A percentile compares a stretch with the other conserved stretches of the same genome.
Evolutionary conservation across 2,329 filamentous ascomycete genomes (phyloP).

Genomic region (Talaromyces sp.): DNA sequence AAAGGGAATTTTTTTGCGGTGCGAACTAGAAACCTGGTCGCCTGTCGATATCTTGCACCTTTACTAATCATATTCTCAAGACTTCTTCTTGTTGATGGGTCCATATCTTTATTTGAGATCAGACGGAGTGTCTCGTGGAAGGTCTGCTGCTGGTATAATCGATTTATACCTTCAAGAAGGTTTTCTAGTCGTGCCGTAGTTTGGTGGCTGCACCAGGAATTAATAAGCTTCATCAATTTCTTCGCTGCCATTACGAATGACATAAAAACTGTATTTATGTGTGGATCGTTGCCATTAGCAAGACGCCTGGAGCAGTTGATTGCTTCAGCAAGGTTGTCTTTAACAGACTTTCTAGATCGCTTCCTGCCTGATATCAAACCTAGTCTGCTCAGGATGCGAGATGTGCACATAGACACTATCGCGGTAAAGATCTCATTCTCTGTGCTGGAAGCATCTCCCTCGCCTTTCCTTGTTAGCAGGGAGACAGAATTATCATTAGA

Average conservation of each 20-base stretch:
- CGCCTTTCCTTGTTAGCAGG: not conserved
- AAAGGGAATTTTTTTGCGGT: no score
- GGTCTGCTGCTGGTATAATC: no score
- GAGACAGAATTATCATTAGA: not conserved
- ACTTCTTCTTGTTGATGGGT: no score
- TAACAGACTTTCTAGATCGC: not conserved
- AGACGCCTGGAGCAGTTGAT: not conserved
- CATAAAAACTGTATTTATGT: not conserved
- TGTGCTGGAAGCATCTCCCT: not conserved
- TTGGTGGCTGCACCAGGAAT: constrained; percentile 28
- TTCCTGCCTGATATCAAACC: constrained; percentile 18
- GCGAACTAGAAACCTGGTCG: no score
- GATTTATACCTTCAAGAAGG: no score
- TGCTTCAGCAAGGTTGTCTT: not conserved
- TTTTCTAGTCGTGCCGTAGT: constrained; percentile 21
- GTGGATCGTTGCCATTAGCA: not conserved
- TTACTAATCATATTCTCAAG: no score
- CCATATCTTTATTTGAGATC: no score
- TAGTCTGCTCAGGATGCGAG: constrained; percentile 30
- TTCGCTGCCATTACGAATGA: constrained; percentile 23
- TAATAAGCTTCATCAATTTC: constrained; percentile 24
- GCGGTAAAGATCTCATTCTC: constrained; percentile 23
- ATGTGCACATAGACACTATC: constrained; percentile 33
- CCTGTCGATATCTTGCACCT: no score
- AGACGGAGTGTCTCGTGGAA: no score